A percentile compares a stretch with the other conserved stretches of the same genome.
These are phyloP conservation scores for Malassezia sp. DNA, from an alignment of 1,284 basidiomycete genomes.

Conservation along the genomic window DNA sequence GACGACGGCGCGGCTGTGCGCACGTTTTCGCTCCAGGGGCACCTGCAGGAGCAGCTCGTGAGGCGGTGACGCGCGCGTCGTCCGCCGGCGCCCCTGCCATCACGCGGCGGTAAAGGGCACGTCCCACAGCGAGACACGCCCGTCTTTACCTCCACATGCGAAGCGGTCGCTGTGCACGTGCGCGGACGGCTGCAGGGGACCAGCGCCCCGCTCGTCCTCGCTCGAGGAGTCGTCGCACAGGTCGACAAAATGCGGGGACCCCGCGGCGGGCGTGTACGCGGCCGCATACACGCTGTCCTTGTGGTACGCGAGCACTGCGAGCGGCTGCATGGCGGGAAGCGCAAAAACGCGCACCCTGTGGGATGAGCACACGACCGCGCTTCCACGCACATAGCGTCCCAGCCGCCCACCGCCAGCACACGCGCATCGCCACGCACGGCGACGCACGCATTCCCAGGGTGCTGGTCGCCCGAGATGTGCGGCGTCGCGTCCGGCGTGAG, in stretches of 20 bases:
- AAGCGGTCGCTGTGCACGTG: too few species aligned
- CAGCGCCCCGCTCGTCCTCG: background rate
- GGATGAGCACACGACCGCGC: constrained; percentile 10
- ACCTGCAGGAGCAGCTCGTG: background rate
- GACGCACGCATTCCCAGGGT: constrained; percentile 12
- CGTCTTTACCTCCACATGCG: constrained; percentile 12
- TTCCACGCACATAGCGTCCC: constrained; percentile 3
- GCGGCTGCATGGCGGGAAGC: background rate
- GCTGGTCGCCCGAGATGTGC: background rate
- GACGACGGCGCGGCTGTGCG: background rate
- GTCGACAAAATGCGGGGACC: background rate
- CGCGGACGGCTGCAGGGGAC: background rate
- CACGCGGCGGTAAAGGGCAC: constrained; percentile 2
- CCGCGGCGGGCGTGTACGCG: constrained; percentile 2
- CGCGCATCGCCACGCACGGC: constrained; percentile 2
- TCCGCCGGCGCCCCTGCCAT: too few species aligned
- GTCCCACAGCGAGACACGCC: constrained; percentile 15
- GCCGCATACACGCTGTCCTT: constrained; percentile 9
- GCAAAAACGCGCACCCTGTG: constrained; percentile 1
- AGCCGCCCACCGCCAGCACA: constrained; percentile 7
- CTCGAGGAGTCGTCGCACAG: background rate
- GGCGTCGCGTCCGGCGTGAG: background rate
- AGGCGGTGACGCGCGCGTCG: background rate
- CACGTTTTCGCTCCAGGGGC: background rate
- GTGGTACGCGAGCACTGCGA: constrained; percentile 7